Evolutionary conservation across 163 green algal species (phyloP), one percentile per base, ranked within the genome.

Genomic region (Scenedesmus sp.): DNA sequence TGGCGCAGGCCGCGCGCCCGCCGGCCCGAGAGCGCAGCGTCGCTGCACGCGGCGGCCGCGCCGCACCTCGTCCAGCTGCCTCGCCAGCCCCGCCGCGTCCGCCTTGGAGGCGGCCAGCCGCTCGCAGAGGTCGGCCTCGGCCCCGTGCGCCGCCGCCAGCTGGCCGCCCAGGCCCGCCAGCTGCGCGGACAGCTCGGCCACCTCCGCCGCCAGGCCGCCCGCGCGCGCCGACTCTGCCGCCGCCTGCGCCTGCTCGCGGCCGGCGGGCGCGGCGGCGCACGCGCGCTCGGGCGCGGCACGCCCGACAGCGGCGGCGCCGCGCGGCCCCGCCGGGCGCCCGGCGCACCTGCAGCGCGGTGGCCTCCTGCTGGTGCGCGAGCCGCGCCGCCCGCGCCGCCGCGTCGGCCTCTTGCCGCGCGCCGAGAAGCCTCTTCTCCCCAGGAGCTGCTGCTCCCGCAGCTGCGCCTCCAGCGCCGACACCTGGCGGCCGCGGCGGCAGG

Each of bases 371-470:
- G 11, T 47, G n/a, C 26, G 14, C 24, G 24, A 66, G 10, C 20
- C 24, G 34, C 5, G 31, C 48, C 18, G 44, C 31, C 11, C 62
- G 60, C 36, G 31, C 33, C 29, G 34, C 34, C 51, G 73, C 73
- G 0, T 81, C 60, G 15, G 60, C 60, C 48, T 81, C 73, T 28
- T 74, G 60, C 31, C 36, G 39, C 33, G 57, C 47, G 48, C 60
- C 58, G 33, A 81, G n/a, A 11, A 81, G 73, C 48, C 39, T 60
- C 73, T 73, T 81, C 73, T 81, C 73, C 13, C 15, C n/a, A 81
- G 33, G n/a, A 81, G 50, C 60, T 81, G 73, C 60, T 57, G 14
- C 48, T 81, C 73, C 9, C 47, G 29, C 31, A 81, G 20, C 24
- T 74, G 62, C n/a, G 44, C 45, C 36, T 74, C 60, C 48, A 81